Evolutionary conservation across 805 yeast species (phyloP).

Genomic region (Candida ulmi): DNA sequence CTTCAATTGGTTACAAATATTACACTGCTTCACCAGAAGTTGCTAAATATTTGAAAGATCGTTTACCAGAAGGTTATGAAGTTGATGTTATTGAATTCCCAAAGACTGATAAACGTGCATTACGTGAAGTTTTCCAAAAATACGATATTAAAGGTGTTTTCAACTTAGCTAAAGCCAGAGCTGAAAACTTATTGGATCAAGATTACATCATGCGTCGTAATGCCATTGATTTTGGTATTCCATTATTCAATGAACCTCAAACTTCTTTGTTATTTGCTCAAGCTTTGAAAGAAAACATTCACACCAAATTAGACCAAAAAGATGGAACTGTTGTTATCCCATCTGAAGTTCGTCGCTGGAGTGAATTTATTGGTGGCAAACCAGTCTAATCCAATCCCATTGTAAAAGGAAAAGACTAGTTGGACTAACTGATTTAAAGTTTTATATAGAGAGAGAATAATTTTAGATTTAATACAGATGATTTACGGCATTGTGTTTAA

Average conservation of each 20-base stretch:
- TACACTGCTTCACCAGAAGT: slow-evolving; percentile 74
- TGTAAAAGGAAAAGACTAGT: no score
- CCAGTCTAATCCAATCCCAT: slow-evolving; percentile 62
- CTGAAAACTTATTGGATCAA: slow-evolving; percentile 75
- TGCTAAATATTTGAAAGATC: slow-evolving; percentile 56
- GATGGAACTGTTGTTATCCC: slow-evolving; percentile 57
- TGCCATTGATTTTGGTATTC: slow-evolving; percentile 96
- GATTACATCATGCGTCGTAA: slow-evolving; percentile 98
- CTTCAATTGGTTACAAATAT: slow-evolving; percentile 74
- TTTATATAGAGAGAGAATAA: no score
- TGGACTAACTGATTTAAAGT: no score
- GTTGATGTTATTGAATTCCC: slow-evolving; percentile 80
- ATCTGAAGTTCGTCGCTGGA: slow-evolving; percentile 88
- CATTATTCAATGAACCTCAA: slow-evolving; percentile 94
- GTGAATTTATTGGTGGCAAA: slow-evolving; percentile 93
- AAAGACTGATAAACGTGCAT: slow-evolving; percentile 83
- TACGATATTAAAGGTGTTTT: slow-evolving; percentile 82
- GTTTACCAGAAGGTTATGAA: slow-evolving; percentile 30
- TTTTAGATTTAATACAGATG: no score
- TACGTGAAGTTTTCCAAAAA: slow-evolving; percentile 89
- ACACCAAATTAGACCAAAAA: slow-evolving; percentile 46
- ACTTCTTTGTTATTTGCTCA: slow-evolving; percentile 84
- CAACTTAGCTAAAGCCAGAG: slow-evolving; percentile 88
- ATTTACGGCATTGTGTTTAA: no score
- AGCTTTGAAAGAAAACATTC: slow-evolving; percentile 68